Base-by-base conservation (phyloP, 768 basidiomycete genomes). In the Pulveroboletus sp. region DNA sequence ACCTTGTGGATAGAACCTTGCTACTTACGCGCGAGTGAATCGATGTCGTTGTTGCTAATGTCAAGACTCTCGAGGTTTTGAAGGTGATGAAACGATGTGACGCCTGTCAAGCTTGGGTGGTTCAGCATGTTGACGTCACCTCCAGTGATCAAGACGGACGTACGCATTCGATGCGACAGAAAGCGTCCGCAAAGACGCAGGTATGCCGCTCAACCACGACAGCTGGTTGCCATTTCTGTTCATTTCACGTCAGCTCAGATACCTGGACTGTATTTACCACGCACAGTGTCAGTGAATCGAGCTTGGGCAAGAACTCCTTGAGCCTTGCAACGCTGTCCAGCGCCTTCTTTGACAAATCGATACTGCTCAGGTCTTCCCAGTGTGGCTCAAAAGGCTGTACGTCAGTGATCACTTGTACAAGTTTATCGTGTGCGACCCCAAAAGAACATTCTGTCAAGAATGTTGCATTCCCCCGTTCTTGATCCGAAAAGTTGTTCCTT, bases 371-470 rank as follows among this genome's bases (percentile, higher is more conserved):
- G 34, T 79, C 74, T 59, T 97, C 94, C 97, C 97, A 99, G 63
- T 90, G 78, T 20, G 94, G 93, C 62, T 94, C 91, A 67, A 90
- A 97, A 17, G 94, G 93, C 62, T 94, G 87, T 12, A 94, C 82
- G 60, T 97, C 94, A 36, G 94, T 97, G 62, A 99, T 91, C 59
- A 90, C 84, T 65, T 90, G 82, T 2, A 98, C 87, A 6, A 99
- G 79, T 38, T 81, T 80, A 64, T 97, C 95, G 59, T 91, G 90
- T n/a, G 93, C 80, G 37, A 97, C 84, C 14, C 82, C 92, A 64
- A 99, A 99, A 35, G 94, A 97, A 63, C 94, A 97, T 63, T 98
- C 94, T 11, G 95, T 98, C 54, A 98, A 74, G 72, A 87, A 95
- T 1, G 86, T 87, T 9, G 75, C 78, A 55, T 86, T 74, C 59